These are phyloP conservation scores for Cruciata laevipes DNA, from an alignment of 257 asterid species.

Conservation along the genomic window DNA sequence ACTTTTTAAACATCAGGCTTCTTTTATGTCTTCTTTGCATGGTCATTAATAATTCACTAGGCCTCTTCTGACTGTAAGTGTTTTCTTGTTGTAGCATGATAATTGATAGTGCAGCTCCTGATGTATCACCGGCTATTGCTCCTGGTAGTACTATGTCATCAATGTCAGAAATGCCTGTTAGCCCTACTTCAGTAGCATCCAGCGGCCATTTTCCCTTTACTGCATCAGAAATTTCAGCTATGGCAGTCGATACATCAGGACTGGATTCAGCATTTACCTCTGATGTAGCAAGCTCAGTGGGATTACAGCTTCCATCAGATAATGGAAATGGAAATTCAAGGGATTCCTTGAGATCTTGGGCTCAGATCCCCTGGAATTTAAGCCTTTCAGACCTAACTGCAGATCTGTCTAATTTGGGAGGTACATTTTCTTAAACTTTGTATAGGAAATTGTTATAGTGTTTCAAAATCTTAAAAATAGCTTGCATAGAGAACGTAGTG, in stretches of 20 bases:
- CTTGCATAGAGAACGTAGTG: not conserved
- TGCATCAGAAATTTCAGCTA: constrained; percentile 75
- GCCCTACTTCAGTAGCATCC: constrained; percentile 88
- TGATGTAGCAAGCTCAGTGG: constrained; percentile 70
- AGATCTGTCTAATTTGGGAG: constrained; percentile 79
- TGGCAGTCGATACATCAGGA: constrained; percentile 74
- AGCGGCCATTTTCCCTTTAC: constrained; percentile 88
- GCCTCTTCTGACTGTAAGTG: constrained; percentile 4
- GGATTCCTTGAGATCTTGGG: constrained; percentile 71
- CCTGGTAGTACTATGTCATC: constrained; percentile 64
- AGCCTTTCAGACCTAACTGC: constrained; percentile 88
- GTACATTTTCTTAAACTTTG: constrained; percentile 20
- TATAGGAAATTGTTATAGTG: not conserved
- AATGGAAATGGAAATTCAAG: constrained; percentile 75
- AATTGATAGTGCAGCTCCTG: constrained; percentile 46
- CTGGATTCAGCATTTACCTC: constrained; percentile 81
- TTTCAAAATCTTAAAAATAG: not conserved
- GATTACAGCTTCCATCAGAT: constrained; percentile 73
- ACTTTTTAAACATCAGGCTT: not conserved
- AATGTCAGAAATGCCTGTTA: constrained; percentile 73
- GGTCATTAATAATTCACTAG: not conserved
- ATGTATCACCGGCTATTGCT: constrained; percentile 51
- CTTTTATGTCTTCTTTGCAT: not conserved
- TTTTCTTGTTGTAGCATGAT: constrained; percentile 47
- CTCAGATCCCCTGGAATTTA: constrained; percentile 90